phyloP scores from a whole-genome alignment of 2,329 filamentous ascomycete species.

The Fonsecaea nubica region DNA sequence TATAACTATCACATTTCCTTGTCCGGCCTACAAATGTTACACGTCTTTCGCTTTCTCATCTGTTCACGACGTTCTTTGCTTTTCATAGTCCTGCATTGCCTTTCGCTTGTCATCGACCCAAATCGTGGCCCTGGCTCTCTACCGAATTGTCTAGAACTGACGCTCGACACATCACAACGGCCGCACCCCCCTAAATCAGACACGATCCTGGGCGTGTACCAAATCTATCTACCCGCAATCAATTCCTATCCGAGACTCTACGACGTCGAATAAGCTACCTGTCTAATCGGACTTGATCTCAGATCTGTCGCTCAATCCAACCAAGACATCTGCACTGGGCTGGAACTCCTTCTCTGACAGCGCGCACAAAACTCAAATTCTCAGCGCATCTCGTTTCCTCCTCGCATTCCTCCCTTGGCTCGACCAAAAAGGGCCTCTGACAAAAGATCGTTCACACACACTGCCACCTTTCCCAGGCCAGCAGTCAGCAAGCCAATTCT shows the following conservation, averaged over 20 bases:
- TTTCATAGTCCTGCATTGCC: conserved; percentile 19
- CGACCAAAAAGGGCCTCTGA: conserved; percentile 18
- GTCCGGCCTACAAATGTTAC: conserved; percentile 21
- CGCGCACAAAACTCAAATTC: conserved; percentile 35
- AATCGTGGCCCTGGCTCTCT: conserved; percentile 23
- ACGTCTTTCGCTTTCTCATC: conserved; percentile 21
- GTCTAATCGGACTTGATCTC: conserved; percentile 26
- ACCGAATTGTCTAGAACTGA: conserved; percentile 21
- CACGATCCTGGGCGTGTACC: conserved; percentile 29
- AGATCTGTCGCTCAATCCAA: conserved; percentile 27
- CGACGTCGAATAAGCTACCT: conserved; percentile 27
- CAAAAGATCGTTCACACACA: conserved; percentile 26
- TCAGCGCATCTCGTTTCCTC: conserved; percentile 33
- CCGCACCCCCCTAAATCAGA: conserved; percentile 22
- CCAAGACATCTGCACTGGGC: conserved; percentile 25
- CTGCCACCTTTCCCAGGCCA: conserved; percentile 21
- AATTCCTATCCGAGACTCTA: conserved; percentile 34
- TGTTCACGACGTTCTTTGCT: conserved; percentile 32
- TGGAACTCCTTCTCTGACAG: conserved; percentile 31
- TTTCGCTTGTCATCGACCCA: conserved; percentile 24
- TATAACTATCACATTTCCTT: conserved; percentile 30
- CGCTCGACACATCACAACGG: conserved; percentile 26
- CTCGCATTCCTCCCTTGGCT: conserved; percentile 37
- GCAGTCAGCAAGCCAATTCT: conserved; percentile 29
- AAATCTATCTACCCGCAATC: conserved; percentile 34